These are phyloP conservation scores for Amylocarpus encephaloides DNA, from an alignment of 2,329 filamentous ascomycete species.

Conservation along the genomic window DNA sequence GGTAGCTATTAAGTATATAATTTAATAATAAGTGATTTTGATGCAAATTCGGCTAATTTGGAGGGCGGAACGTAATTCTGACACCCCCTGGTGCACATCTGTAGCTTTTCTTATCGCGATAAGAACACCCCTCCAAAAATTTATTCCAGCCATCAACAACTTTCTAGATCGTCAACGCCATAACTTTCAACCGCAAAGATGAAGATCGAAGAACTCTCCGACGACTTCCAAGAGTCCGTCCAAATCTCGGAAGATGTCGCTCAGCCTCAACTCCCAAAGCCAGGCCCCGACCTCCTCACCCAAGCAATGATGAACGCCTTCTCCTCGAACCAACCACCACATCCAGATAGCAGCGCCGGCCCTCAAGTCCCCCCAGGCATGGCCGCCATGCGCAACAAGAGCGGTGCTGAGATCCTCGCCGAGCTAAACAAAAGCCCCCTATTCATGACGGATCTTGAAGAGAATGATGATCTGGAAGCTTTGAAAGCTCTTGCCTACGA, in stretches of 20 bases:
- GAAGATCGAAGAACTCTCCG: constrained; percentile 27
- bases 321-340: constrained; percentile 8
- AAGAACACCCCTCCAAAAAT: constrained; percentile 5
- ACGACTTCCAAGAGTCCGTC: constrained; percentile 14
- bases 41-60: too few relatives aligned
- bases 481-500: constrained; percentile 89
- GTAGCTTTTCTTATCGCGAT: not conserved
- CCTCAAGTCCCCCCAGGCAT: constrained; percentile 48
- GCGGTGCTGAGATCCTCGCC: constrained; percentile 52
- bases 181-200: constrained; percentile 15
- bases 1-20: too few relatives aligned
- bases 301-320: constrained; percentile 26
- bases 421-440: constrained; percentile 70
- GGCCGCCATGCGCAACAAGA: constrained; percentile 49
- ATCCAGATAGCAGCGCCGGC: constrained; percentile 19
- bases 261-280: constrained; percentile 5
- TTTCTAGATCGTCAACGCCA: not conserved
- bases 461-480: constrained; percentile 80
- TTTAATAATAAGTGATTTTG: too few relatives aligned
- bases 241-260: constrained; percentile 11
- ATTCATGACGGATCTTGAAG: constrained; percentile 92
- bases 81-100: not conserved
- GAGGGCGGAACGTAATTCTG: not conserved
- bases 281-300: constrained; percentile 24
- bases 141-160: constrained; percentile 4